These are phyloP conservation scores for Sarcomyxa edulis DNA, from an alignment of 768 basidiomycete genomes.

Conservation along the genomic window DNA sequence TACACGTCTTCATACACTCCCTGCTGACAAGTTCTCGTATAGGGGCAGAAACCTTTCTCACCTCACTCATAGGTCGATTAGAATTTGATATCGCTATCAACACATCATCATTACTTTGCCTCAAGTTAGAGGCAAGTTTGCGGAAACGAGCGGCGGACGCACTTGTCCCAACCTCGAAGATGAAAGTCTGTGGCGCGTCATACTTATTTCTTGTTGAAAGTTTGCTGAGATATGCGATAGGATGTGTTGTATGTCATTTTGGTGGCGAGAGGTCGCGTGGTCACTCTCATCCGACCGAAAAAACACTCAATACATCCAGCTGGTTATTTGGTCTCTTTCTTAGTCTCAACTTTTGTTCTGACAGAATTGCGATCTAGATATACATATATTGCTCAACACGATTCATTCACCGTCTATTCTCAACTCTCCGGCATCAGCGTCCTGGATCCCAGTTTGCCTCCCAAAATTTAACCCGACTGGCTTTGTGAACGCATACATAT, in stretches of 20 bases:
- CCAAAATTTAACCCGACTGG: slow-evolving; percentile 89
- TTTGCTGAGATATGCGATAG: slow-evolving; percentile 29
- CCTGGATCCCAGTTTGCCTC: slow-evolving; percentile 94
- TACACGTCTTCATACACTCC: background rate
- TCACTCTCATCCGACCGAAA: slow-evolving; percentile 84
- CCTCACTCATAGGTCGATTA: slow-evolving; percentile 61
- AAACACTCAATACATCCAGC: slow-evolving; percentile 96
- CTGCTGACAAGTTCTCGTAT: slow-evolving; percentile 1
- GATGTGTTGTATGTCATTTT: slow-evolving; percentile 90
- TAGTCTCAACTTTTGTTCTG: background rate
- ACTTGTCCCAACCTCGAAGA: slow-evolving; percentile 75
- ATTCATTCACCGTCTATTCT: slow-evolving; percentile 76
- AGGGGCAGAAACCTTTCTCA: slow-evolving; percentile 84
- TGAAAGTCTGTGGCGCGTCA: slow-evolving; percentile 49
- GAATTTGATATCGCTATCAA: slow-evolving; percentile 80
- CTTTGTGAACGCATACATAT: slow-evolving; percentile 89
- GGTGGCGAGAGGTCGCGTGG: slow-evolving; percentile 69
- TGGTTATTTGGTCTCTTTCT: slow-evolving; percentile 33
- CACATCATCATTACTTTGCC: slow-evolving; percentile 74
- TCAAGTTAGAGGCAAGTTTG: slow-evolving; percentile 65
- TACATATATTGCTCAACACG: slow-evolving; percentile 91
- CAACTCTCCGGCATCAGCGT: slow-evolving; percentile 75
- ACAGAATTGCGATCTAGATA: slow-evolving; percentile 60
- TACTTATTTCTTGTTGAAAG: background rate
- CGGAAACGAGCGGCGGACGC: slow-evolving; percentile 75